A percentile compares a stretch with the other conserved stretches of the same genome.
Conservation (phyloP, 2,329 filamentous ascomycete genomes). For the Ilyonectria mors-panacis region DNA sequence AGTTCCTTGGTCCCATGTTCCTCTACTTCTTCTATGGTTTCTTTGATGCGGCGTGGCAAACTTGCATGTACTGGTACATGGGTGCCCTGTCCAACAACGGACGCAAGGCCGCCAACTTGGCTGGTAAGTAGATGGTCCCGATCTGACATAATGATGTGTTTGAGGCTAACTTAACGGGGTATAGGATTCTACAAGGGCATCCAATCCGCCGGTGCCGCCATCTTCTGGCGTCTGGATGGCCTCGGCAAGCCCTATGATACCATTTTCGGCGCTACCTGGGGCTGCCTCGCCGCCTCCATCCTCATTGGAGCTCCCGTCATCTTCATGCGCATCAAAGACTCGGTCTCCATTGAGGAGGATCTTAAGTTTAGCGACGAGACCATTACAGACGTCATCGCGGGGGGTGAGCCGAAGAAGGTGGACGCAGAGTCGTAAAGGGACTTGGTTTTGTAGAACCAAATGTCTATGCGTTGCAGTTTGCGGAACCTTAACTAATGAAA, state of each 20-base stretch:
- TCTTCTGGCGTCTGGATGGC: slow-evolving; percentile 49
- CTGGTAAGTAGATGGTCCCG: slow-evolving; percentile 37
- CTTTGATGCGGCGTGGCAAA: slow-evolving; percentile 78
- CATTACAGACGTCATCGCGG: slow-evolving; percentile 73
- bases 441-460: neutral
- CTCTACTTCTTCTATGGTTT: slow-evolving; percentile 80
- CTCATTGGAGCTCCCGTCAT: slow-evolving; percentile 85
- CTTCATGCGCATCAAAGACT: slow-evolving; percentile 82
- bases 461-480: slow-evolving; percentile 10
- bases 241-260: slow-evolving; percentile 70
- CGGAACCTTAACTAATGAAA: slow-evolving; percentile 14
- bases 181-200: slow-evolving; percentile 81
- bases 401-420: slow-evolving; percentile 32
- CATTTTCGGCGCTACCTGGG: slow-evolving; percentile 81
- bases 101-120: slow-evolving; percentile 90
- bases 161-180: slow-evolving; percentile 9
- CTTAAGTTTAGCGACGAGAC: slow-evolving; percentile 90
- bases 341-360: slow-evolving; percentile 83
- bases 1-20: slow-evolving; percentile 75
- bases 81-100: slow-evolving; percentile 91
- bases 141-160: neutral
- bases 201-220: slow-evolving; percentile 47
- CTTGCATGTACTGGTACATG: slow-evolving; percentile 74
- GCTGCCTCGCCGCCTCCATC: slow-evolving; percentile 78
- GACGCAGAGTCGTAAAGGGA: slow-evolving; percentile 36